Percentiles rank a stretch among this genome's conserved stretches.
These are phyloP conservation scores for Alternaria postmessia DNA, from an alignment of 2,329 filamentous ascomycete species.

Conservation along the genomic window DNA sequence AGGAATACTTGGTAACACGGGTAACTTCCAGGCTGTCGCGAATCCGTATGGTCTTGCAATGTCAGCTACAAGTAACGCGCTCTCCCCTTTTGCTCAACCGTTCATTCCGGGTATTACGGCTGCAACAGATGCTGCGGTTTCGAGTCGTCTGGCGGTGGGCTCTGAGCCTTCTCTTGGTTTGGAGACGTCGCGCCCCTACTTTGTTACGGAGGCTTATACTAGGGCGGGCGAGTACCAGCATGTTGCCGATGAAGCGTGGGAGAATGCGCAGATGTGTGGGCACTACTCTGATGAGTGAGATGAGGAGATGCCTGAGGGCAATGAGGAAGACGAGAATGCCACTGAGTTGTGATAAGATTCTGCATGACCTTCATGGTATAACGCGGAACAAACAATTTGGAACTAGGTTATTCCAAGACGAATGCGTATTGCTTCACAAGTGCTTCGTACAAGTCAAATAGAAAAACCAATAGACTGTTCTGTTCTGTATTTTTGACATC, in stretches of 20 bases:
- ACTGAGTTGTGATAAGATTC: background rate
- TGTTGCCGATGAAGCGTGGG: background rate
- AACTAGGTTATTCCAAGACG: background rate
- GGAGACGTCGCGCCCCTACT: background rate
- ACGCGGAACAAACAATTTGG: background rate
- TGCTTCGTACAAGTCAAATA: background rate
- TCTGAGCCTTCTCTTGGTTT: background rate
- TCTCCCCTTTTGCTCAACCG: background rate
- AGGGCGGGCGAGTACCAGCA: background rate
- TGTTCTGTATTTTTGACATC: background rate
- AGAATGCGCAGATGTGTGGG: background rate
- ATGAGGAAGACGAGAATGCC: background rate
- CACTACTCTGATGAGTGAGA: background rate
- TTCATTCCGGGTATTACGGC: background rate
- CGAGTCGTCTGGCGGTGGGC: background rate
- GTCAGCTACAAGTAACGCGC: background rate
- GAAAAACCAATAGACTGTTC: background rate
- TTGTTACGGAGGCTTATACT: conserved; percentile 7
- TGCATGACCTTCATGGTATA: background rate
- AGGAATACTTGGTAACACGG: background rate
- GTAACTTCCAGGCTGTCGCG: background rate
- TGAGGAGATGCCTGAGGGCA: background rate
- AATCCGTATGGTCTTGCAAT: conserved; percentile 20
- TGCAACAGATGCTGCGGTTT: background rate
- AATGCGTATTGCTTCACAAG: background rate